A percentile compares a stretch with the other conserved stretches of the same genome.
These are phyloP conservation scores for Brachypodium distachyon DNA, from an alignment of 202 grass and related monocot genomes.

Conservation along the genomic window DNA sequence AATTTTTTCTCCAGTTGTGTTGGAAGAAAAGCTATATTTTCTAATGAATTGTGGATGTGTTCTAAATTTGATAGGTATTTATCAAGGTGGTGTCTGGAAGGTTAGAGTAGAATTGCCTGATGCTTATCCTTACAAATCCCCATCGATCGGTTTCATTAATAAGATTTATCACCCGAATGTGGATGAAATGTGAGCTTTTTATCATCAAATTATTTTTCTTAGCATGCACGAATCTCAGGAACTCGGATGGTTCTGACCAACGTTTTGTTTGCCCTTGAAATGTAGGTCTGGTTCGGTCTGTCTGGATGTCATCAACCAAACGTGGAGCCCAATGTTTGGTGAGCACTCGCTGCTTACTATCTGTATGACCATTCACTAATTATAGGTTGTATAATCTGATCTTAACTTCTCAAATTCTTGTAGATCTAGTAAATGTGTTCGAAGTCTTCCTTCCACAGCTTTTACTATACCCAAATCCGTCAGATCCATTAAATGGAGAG, in stretches of 20 bases:
- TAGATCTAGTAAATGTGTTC: conserved; percentile 95
- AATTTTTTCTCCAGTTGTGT: background rate
- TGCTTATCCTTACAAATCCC: conserved; percentile 96
- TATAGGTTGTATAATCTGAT: background rate
- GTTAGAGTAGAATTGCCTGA: conserved; percentile 91
- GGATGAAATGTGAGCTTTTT: conserved; percentile 77
- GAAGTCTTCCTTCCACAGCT: conserved; percentile 98
- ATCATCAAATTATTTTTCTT: background rate
- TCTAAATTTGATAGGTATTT: conserved; percentile 57
- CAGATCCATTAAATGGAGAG: conserved; percentile 95
- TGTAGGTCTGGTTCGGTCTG: conserved; percentile 94
- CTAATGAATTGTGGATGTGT: conserved; percentile 10
- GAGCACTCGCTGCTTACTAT: conserved; percentile 1
- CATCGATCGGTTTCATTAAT: conserved; percentile 83
- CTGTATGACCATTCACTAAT: background rate
- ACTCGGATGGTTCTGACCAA: background rate
- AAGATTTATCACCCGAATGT: conserved; percentile 98
- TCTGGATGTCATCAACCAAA: conserved; percentile 99
- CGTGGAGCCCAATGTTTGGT: conserved; percentile 99
- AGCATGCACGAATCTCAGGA: background rate
- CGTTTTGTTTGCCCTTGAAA: background rate
- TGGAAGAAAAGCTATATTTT: background rate
- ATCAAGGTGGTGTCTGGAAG: conserved; percentile 96
- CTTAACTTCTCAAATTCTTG: background rate
- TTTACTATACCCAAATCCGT: conserved; percentile 88